These are phyloP conservation scores for Ichthyophthirius multifiliis DNA, from an alignment of 169 alveolate genomes.

Conservation along the genomic window DNA sequence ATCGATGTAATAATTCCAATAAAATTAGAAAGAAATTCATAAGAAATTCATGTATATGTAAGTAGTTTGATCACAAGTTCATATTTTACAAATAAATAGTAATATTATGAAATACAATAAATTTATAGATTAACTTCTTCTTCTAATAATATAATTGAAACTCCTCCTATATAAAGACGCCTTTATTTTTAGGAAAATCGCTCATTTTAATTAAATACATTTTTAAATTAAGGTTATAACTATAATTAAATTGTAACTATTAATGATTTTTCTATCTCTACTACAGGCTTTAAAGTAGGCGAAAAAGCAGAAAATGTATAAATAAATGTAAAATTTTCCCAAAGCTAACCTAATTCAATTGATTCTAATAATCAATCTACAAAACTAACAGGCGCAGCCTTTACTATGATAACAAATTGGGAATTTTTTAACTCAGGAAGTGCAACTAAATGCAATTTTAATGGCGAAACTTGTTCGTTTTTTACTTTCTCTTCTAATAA, in stretches of 20 bases:
- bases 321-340: neutral
- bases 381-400: neutral
- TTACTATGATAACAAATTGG: neutral
- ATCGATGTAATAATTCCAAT: neutral
- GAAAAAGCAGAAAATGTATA: neutral
- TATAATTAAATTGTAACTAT: neutral
- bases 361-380: neutral
- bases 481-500: too few relatives aligned
- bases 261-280: neutral
- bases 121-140: neutral
- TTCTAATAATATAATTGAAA: neutral
- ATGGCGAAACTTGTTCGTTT: too few relatives aligned
- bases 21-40: neutral
- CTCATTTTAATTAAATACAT: neutral
- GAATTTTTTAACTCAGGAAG: neutral
- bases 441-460: too few relatives aligned
- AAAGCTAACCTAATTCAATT: neutral
- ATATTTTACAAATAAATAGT: neutral
- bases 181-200: neutral
- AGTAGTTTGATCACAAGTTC: neutral
- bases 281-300: neutral
- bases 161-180: neutral
- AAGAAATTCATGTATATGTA: neutral
- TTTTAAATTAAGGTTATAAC: neutral
- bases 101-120: neutral